phyloP scores from a whole-genome alignment of 23 red algal species.

The Gracilariopsis chorda region DNA sequence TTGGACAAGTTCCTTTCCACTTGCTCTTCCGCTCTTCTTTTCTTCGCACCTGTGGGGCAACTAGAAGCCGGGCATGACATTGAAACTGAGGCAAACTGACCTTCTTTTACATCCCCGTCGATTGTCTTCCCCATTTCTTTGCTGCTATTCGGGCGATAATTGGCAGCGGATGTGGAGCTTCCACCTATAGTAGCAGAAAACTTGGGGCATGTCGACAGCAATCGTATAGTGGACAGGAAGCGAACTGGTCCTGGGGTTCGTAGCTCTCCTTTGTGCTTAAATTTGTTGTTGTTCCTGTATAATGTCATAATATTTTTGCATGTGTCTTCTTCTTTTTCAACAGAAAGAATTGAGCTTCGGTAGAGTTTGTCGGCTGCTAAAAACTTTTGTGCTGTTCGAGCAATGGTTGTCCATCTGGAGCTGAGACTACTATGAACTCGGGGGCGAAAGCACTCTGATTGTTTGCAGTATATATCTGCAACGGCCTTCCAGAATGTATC shows the following conservation, averaged over 20 bases:
- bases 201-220: background rate
- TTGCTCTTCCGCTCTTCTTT: background rate
- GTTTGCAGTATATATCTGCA: too few relatives aligned
- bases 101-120: background rate
- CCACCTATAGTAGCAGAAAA: background rate
- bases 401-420: too few relatives aligned
- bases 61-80: background rate
- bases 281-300: background rate
- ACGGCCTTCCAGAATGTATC: too few relatives aligned
- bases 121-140: background rate
- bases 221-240: background rate
- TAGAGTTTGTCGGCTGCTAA: background rate
- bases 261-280: background rate
- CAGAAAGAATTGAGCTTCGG: background rate
- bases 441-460: too few relatives aligned
- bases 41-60: background rate
- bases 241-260: background rate
- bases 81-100: background rate
- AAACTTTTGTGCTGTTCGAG: background rate
- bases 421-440: too few relatives aligned
- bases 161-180: background rate
- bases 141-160: background rate
- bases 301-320: background rate
- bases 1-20: background rate
- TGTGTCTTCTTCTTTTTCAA: constrained; percentile 5